Base-by-base conservation (phyloP, 106 monocot species). In the Narthecium ossifragum region DNA sequence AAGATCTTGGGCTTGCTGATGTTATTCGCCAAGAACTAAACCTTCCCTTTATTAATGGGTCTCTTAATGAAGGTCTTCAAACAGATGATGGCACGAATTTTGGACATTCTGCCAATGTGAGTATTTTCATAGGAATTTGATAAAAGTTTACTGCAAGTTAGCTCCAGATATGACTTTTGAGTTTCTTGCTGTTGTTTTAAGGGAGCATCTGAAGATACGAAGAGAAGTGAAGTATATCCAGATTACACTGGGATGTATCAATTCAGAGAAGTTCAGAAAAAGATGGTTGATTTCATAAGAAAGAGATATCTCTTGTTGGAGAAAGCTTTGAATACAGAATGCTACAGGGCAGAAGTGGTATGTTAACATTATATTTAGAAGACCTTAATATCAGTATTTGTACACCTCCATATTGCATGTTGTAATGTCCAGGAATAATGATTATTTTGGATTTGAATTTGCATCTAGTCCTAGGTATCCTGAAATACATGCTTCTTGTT, bases 281-380 rank as follows among this genome's bases (percentile, higher is more conserved):
- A 80, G 72, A 70, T 91, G 61, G 83, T 82, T 31, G 98, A 98
- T 34, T 90, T 88, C 41, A 75, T 91, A 66, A 81, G 78, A 51
- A 98, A 91, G 61, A 78, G 91, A 73, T 87, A 85, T 74, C 74
- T 81, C 63, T 68, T 98, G 54, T 41, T 98, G 65, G 98, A 98
- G 62, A 98, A 79, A 66, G 72, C 73, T 33, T 57, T 98, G 57
- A 76, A 87, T 53, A 54, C 73, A 6, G 96, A 96, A 70, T 79
- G 62, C 43, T 18, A 43, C 11, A 43, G 18, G 18, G 43, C 11
- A 43, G 43, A 43, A 43, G 12, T 43, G 43, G 43, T 43, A 43
- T 0, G 10, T 43, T 43, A 43, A 13, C 12, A 17, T 43, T 3
- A 43, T 17, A 43, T 43, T 18, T 17, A 43, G 18, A 43, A 17